Base-by-base conservation (phyloP, 1,284 basidiomycete genomes). In the Apiotrichum porosum region DNA sequence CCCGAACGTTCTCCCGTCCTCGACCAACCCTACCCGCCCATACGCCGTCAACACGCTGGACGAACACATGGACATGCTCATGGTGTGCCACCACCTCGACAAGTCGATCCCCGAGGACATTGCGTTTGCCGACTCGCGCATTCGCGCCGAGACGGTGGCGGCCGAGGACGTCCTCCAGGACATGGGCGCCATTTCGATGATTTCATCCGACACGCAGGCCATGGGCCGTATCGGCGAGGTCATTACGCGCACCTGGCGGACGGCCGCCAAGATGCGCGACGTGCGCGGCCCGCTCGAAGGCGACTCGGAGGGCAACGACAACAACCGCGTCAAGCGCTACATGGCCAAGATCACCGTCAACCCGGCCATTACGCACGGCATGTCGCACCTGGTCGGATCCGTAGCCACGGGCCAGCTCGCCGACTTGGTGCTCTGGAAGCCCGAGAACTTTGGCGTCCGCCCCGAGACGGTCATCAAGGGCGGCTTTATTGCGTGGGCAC, bases 201-300 rank as follows among this genome's bases (percentile, higher is more conserved):
- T 97, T 61, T 87, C 84, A 55, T 91, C 88, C 4, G 94, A 98
- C 69, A 87, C 90, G 2, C 93, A 95, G 72, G 94, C 94, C 0
- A 97, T 98, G 95, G 94, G 95, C 15, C 82, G 92, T 12, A 91
- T 98, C 10, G 95, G 92, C 10, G 95, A 99, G 70, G 94, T 98
- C 8, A 77, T 93, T 8, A 82, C 84, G 34, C 78, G 95, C 34
- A 97, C 95, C 0, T 99, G 95, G 95, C 79, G 93, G 32, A 97
- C 95, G 0, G 95, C 95, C 15, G 87, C 86, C 70, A 98, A 98
- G 77, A 88, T 99, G 87, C 81, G 82, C 46, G 81, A 84, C 37
- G 75, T 86, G 53, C 76, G 81, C 23, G 95, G 94, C 0, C 85
- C 90, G 1, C 75, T 89, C 34, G 63, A 82, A 17, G 85, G 85